phyloP scores from a whole-genome alignment of 1,284 basidiomycete species.

The Athelia sp. region DNA sequence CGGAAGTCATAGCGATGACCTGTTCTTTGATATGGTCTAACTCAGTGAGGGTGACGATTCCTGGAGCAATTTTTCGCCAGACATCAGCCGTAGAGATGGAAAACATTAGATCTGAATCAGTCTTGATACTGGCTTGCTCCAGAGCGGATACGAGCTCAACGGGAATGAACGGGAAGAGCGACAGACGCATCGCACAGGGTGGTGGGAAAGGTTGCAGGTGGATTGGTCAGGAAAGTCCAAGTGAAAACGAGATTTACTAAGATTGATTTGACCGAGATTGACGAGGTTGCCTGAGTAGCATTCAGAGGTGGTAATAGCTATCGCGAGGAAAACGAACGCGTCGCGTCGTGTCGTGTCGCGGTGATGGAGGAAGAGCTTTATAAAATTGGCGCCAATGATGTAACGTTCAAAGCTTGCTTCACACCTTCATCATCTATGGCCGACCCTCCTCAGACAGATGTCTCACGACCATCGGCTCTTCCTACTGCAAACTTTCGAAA shows the following conservation, averaged over 20 bases:
- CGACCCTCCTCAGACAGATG: conserved; percentile 59
- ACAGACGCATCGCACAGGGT: background rate
- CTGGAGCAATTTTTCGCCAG: conserved; percentile 42
- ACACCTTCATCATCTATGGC: background rate
- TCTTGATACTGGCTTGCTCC: conserved; percentile 43
- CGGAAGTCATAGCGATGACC: conserved; percentile 37
- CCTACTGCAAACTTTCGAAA: conserved; percentile 63
- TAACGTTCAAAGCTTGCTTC: too few species aligned
- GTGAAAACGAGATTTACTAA: too few species aligned
- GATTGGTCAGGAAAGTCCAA: too few species aligned
- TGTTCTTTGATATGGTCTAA: conserved; percentile 34
- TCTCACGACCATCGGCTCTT: conserved; percentile 71
- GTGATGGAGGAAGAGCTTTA: too few species aligned
- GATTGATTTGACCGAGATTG: too few species aligned
- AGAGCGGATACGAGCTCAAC: conserved; percentile 14
- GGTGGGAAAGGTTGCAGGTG: too few species aligned
- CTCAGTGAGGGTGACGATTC: conserved; percentile 41
- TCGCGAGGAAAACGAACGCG: too few species aligned
- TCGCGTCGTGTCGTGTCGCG: too few species aligned
- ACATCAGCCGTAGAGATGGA: conserved; percentile 39
- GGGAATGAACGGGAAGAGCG: background rate
- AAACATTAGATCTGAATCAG: conserved; percentile 57
- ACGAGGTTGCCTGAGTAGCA: too few species aligned
- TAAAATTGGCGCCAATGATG: too few species aligned
- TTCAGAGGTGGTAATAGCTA: too few species aligned